Conservation (phyloP, 2,329 filamentous ascomycete genomes). For the Botryotinia calthae region DNA sequence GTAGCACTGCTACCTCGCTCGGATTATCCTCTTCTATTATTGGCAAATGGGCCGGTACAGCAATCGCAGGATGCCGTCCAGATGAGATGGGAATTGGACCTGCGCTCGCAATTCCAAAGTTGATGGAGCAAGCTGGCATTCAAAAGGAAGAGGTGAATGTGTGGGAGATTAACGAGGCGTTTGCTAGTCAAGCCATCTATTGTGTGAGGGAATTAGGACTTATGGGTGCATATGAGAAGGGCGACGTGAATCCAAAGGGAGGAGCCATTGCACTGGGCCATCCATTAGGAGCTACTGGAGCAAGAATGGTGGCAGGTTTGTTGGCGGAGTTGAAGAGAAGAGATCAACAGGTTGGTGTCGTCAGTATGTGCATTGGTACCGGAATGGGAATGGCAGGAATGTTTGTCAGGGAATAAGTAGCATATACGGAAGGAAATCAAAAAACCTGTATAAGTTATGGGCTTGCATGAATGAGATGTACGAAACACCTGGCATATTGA, state of each 20-base stretch:
- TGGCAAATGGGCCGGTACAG: conserved; percentile 77
- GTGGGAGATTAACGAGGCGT: conserved; percentile 93
- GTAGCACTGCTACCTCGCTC: conserved; percentile 72
- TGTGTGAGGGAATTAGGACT: conserved; percentile 70
- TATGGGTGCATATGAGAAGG: conserved; percentile 58
- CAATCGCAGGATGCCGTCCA: conserved; percentile 74
- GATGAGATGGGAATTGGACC: conserved; percentile 96
- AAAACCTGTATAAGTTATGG: too few species aligned
- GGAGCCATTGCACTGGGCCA: conserved; percentile 94
- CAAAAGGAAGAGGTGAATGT: conserved; percentile 67
- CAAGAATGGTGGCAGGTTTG: conserved; percentile 67
- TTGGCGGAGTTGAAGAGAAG: conserved; percentile 65
- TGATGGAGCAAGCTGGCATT: conserved; percentile 69
- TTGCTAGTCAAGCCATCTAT: conserved; percentile 65
- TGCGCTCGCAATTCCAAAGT: conserved; percentile 78
- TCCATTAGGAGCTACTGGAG: conserved; percentile 84
- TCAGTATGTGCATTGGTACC: conserved; percentile 87
- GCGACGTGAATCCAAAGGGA: conserved; percentile 84
- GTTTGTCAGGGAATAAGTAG: conserved; percentile 60
- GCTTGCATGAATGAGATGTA: neutral
- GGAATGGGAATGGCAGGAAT: conserved; percentile 74
- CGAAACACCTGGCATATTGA: neutral
- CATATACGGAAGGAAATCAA: too few species aligned
- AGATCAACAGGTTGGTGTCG: conserved; percentile 73
- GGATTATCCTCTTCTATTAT: conserved; percentile 69